Percentiles rank a stretch among this genome's conserved stretches.
Conservation (phyloP, 805 yeast species). For the Vanderwaltozyma tropicalis region DNA sequence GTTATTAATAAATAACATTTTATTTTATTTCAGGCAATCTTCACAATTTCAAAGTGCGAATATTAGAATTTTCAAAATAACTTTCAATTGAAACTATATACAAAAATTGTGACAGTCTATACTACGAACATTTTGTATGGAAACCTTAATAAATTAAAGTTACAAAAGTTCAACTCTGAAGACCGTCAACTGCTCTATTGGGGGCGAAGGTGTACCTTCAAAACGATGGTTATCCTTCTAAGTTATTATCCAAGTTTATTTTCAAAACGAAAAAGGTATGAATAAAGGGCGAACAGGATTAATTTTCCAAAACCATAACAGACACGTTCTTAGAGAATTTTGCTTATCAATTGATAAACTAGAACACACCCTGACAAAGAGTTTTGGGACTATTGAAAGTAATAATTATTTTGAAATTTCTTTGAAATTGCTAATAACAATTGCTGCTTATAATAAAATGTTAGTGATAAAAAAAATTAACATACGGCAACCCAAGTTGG, state of each 20-base stretch:
- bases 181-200: conserved; percentile 34
- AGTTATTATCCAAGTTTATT: conserved; percentile 25
- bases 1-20: not conserved
- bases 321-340: conserved; percentile 49
- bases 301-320: conserved; percentile 97
- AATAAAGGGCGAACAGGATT: conserved; percentile 46
- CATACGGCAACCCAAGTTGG: conserved; percentile 99
- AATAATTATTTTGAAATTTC: too few relatives aligned
- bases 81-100: not conserved
- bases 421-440: too few relatives aligned
- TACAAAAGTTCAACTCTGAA: conserved; percentile 71
- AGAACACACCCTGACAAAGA: conserved; percentile 66
- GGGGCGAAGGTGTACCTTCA: conserved; percentile 33
- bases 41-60: not conserved
- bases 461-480: conserved; percentile 26
- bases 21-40: too few relatives aligned
- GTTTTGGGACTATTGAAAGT: conserved; percentile 50
- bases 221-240: conserved; percentile 35
- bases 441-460: too few relatives aligned
- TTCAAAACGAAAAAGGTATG: conserved; percentile 29
- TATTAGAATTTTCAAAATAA: not conserved
- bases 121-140: conserved; percentile 56
- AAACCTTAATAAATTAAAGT: not conserved
- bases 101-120: conserved; percentile 64
- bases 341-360: conserved; percentile 14